Base-by-base conservation (phyloP, 2,329 filamentous ascomycete species). In the Hirsutella minnesotensis region DNA sequence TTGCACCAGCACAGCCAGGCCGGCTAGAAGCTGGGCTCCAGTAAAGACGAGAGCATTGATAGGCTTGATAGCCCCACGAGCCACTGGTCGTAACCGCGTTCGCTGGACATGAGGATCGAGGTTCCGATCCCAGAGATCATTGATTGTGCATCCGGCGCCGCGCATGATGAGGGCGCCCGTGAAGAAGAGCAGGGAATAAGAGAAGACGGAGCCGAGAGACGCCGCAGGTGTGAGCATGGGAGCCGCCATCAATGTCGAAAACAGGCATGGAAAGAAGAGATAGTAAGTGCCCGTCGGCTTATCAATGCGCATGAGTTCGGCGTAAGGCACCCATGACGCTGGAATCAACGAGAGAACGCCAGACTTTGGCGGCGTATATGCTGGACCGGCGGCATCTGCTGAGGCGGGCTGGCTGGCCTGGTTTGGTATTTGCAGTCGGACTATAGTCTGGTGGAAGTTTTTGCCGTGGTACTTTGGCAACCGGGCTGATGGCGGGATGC, bases 71-170 rank as follows among this genome's bases (percentile, higher is more conserved):
- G 87, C 87, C 29, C 83, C 75, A 12, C 88, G 77, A 1, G 88
- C 86, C 47, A 95, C 83, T 3, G 88, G 88, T 15, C 88, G 80
- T 27, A 86, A 68, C 13, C 81, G 76, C 5, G 86, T 94, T 39
- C 88, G 76, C 2, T 74, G 64, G 13, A 94, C 87, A 48, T 87
- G 76, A 7, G 83, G 81, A 61, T 95, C 88, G 15, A 94, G 79
- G 52, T 92, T 84, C 43, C 86, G 78, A 61, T 94, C 88, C 83
- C 86, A 89, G 40, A 94, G 77, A 58, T 95, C 88, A 58, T 94
- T 94, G 64, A 94, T 87, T 16, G 83, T 83, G 61, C 88, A 94
- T 41, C 86, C 86, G 18, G 86, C 86, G 39, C 88, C 84, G 47
- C 88, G 83, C 84, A 94, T 92, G 50, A 94, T 74, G 37, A 94